Evolutionary conservation across 2,329 filamentous ascomycete genomes (phyloP).

Genomic region (Hypoxylon sp.): DNA sequence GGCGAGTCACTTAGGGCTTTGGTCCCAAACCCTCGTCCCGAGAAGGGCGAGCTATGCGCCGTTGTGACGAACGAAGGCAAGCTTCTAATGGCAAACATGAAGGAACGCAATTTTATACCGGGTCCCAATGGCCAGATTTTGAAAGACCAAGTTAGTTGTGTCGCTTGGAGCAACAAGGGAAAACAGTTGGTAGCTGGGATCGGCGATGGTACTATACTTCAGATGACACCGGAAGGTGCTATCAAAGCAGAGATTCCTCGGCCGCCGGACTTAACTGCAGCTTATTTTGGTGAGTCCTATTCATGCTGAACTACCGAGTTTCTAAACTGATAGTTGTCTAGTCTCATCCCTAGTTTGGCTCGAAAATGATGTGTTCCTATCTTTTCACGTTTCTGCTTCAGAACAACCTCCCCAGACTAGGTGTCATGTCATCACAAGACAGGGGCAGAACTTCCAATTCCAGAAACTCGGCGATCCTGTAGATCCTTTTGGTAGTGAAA

Average conservation of each 20-base stretch:
- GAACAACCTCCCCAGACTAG: constrained; percentile 73
- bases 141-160: constrained; percentile 82
- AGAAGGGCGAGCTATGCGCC: constrained; percentile 82
- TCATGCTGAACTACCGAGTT: constrained; percentile 11
- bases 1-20: constrained; percentile 80
- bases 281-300: constrained; percentile 74
- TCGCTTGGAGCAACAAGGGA: constrained; percentile 92
- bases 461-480: constrained; percentile 83
- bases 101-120: constrained; percentile 71
- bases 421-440: constrained; percentile 85
- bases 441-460: constrained; percentile 76
- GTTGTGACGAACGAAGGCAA: constrained; percentile 86
- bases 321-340: constrained; percentile 55
- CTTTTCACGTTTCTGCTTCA: constrained; percentile 79
- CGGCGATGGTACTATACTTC: constrained; percentile 82
- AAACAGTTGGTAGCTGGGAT: constrained; percentile 93
- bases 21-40: constrained; percentile 82
- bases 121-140: constrained; percentile 74
- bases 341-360: constrained; percentile 90
- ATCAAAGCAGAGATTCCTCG: constrained; percentile 84
- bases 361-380: constrained; percentile 86
- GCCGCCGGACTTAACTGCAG: constrained; percentile 75
- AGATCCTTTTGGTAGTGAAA: constrained; percentile 76
- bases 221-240: constrained; percentile 86
- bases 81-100: constrained; percentile 86